These are phyloP conservation scores for Acanthamoeba castellanii DNA, from an alignment of 208 protist species.

Conservation along the genomic window DNA sequence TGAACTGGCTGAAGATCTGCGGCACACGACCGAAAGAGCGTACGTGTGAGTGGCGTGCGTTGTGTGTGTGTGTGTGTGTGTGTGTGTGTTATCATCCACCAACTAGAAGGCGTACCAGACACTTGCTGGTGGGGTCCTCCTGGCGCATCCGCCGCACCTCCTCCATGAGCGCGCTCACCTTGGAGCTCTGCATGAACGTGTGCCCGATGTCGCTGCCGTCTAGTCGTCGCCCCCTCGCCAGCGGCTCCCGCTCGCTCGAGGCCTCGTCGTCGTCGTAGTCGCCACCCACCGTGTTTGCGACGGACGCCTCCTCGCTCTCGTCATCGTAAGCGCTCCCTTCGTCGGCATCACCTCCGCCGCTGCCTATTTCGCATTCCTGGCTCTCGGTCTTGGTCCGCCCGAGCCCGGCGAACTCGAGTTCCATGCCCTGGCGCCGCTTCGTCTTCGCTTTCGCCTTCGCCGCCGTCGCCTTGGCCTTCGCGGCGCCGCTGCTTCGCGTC, in stretches of 20 bases:
- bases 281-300: background rate
- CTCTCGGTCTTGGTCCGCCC: background rate
- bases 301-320: background rate
- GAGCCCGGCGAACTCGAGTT: conserved; percentile 7
- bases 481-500: background rate
- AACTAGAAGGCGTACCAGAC: conserved; percentile 25
- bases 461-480: background rate
- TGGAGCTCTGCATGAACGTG: conserved; percentile 63
- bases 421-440: background rate
- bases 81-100: too few relatives aligned
- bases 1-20: conserved; percentile 73
- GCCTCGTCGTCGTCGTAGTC: background rate
- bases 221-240: background rate
- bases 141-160: conserved; percentile 22
- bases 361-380: background rate
- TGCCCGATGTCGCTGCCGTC: background rate
- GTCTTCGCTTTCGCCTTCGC: background rate
- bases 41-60: background rate
- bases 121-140: conserved; percentile 57
- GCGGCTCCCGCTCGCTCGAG: background rate
- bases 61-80: background rate
- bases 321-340: background rate
- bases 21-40: too few relatives aligned
- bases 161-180: conserved; percentile 63
- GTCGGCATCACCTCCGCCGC: background rate